Evolutionary conservation across 2,329 filamentous ascomycete genomes (phyloP).

Genomic region (Myriosclerotinia duriaeana): DNA sequence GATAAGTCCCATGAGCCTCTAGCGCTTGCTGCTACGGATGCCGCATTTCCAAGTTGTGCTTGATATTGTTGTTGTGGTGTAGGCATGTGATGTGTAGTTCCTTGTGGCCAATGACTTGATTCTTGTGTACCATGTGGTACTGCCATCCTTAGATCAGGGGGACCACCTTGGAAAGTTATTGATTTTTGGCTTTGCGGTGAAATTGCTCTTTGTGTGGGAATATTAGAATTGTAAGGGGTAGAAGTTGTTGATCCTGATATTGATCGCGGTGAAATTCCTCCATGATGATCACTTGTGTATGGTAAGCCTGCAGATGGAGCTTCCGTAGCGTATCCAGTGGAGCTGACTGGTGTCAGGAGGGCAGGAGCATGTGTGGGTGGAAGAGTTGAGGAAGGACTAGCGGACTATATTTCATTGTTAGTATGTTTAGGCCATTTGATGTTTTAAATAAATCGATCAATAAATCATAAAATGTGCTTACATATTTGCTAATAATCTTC

Average conservation of each 20-base stretch:
- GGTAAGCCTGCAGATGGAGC: slow-evolving; percentile 35
- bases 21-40: slow-evolving; percentile 25
- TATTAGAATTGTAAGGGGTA: slow-evolving; percentile 32
- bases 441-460: background rate
- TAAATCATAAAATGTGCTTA: slow-evolving; percentile 29
- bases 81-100: slow-evolving; percentile 36
- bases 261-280: slow-evolving; percentile 38
- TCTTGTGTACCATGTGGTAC: slow-evolving; percentile 36
- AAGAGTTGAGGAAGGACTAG: slow-evolving; percentile 40
- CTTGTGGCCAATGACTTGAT: slow-evolving; percentile 34
- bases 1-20: slow-evolving; percentile 41
- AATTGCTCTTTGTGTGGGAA: slow-evolving; percentile 33
- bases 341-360: slow-evolving; percentile 40
- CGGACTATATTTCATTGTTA: slow-evolving; percentile 37
- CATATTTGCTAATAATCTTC: slow-evolving; percentile 98
- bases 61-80: slow-evolving; percentile 33
- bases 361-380: slow-evolving; percentile 33
- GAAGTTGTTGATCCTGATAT: slow-evolving; percentile 38
- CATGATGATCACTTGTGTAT: slow-evolving; percentile 38
- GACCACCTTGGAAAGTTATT: slow-evolving; percentile 33
- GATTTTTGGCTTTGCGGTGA: slow-evolving; percentile 38
- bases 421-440: background rate
- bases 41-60: slow-evolving; percentile 27
- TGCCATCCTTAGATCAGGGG: slow-evolving; percentile 37
- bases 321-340: slow-evolving; percentile 39